phyloP scores from a whole-genome alignment of 2,329 filamentous ascomycete genomes.

The Fusarium sp. region DNA sequence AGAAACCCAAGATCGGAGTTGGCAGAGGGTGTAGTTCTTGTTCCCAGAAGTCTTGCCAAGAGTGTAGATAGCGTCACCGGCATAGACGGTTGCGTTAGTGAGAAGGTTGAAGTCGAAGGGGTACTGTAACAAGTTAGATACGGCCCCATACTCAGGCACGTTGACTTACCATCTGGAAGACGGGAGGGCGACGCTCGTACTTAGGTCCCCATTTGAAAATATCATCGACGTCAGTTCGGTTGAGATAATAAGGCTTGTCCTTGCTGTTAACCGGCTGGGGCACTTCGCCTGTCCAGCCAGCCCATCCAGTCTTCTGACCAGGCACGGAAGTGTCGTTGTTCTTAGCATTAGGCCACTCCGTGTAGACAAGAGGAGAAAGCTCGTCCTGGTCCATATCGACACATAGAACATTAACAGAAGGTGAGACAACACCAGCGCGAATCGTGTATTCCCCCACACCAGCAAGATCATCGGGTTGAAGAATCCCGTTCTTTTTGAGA shows the following conservation, averaged over 20 bases:
- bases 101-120: slow-evolving; percentile 76
- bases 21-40: slow-evolving; percentile 73
- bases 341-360: slow-evolving; percentile 64
- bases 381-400: slow-evolving; percentile 71
- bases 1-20: slow-evolving; percentile 72
- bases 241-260: slow-evolving; percentile 56
- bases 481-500: slow-evolving; percentile 70
- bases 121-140: slow-evolving; percentile 50
- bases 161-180: slow-evolving; percentile 60
- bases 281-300: slow-evolving; percentile 55
- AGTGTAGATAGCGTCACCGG: slow-evolving; percentile 70
- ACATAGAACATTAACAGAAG: slow-evolving; percentile 78
- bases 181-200: slow-evolving; percentile 63
- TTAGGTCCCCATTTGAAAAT: slow-evolving; percentile 74
- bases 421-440: slow-evolving; percentile 75
- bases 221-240: slow-evolving; percentile 72
- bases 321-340: slow-evolving; percentile 51
- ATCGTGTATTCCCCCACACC: slow-evolving; percentile 77
- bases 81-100: slow-evolving; percentile 61
- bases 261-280: slow-evolving; percentile 47
- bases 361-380: slow-evolving; percentile 73
- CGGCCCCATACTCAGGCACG: neutral
- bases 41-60: slow-evolving; percentile 62
- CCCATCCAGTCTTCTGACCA: slow-evolving; percentile 50
- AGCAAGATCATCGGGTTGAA: slow-evolving; percentile 73